A percentile compares a stretch with the other conserved stretches of the same genome.
phyloP scores from a whole-genome alignment of 2,329 filamentous ascomycete species.

The Westerdykella aurantiaca region DNA sequence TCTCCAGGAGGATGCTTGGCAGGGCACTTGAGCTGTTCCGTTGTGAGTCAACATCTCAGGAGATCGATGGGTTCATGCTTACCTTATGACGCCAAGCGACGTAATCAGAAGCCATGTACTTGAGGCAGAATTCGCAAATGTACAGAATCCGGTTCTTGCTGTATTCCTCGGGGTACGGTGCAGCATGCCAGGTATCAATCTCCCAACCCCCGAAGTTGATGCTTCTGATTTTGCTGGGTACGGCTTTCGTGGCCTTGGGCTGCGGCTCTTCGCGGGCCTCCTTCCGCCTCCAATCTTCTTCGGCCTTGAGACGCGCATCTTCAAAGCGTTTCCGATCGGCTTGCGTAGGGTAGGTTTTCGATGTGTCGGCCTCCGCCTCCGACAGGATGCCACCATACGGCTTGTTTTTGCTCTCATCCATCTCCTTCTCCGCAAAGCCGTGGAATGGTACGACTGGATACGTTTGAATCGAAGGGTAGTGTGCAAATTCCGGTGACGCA shows the following conservation, averaged over 20 bases:
- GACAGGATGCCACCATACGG: slow-evolving; percentile 91
- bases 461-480: slow-evolving; percentile 57
- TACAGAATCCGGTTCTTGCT: slow-evolving; percentile 94
- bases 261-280: slow-evolving; percentile 49
- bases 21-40: slow-evolving; percentile 65
- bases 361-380: slow-evolving; percentile 85
- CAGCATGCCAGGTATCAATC: slow-evolving; percentile 98
- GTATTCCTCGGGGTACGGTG: slow-evolving; percentile 97
- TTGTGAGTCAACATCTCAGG: slow-evolving; percentile 16
- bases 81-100: slow-evolving; percentile 94
- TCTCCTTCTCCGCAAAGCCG: slow-evolving; percentile 82
- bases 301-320: slow-evolving; percentile 80
- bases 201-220: slow-evolving; percentile 97
- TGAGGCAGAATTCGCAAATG: slow-evolving; percentile 98
- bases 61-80: slow-evolving; percentile 4
- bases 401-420: slow-evolving; percentile 83
- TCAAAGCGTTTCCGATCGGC: slow-evolving; percentile 84
- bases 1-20: slow-evolving; percentile 96
- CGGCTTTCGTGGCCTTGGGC: slow-evolving; percentile 63
- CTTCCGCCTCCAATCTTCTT: slow-evolving; percentile 81
- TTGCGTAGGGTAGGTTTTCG: slow-evolving; percentile 74
- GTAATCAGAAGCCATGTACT: slow-evolving; percentile 99
- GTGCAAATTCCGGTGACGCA: slow-evolving; percentile 42
- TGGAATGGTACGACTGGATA: slow-evolving; percentile 76
- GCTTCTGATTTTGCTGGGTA: slow-evolving; percentile 94